These are phyloP conservation scores for Tilletia indica DNA, from an alignment of 1,284 basidiomycete species.

Conservation along the genomic window DNA sequence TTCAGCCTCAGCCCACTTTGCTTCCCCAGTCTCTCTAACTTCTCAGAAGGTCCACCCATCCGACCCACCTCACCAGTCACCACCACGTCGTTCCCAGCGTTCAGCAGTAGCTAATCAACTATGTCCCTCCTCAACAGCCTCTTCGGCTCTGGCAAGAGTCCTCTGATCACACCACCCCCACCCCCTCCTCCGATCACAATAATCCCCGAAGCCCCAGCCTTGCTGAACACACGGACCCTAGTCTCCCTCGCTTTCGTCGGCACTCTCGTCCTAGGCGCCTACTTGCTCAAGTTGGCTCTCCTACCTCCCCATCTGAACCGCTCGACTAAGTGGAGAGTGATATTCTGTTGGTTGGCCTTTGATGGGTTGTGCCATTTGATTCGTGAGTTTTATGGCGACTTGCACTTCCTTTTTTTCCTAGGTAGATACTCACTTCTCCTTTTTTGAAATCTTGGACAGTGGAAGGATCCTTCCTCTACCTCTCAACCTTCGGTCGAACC, in stretches of 20 bases:
- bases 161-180: neutral
- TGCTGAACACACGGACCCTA: conserved; percentile 33
- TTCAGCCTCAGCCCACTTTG: too few species aligned
- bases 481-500: conserved; percentile 33
- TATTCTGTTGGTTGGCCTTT: conserved; percentile 50
- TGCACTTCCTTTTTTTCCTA: neutral
- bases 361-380: conserved; percentile 45
- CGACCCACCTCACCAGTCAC: too few species aligned
- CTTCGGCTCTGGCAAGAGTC: neutral
- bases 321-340: conserved; percentile 26
- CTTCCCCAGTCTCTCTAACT: too few species aligned
- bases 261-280: conserved; percentile 26
- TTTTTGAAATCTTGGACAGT: conserved; percentile 21
- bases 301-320: conserved; percentile 8
- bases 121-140: neutral
- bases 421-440: neutral
- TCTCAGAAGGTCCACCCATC: too few species aligned
- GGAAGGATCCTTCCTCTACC: conserved; percentile 48
- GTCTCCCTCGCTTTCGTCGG: conserved; percentile 38
- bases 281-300: conserved; percentile 23
- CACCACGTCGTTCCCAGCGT: too few species aligned
- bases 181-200: neutral
- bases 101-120: neutral
- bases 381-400: conserved; percentile 14
- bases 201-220: conserved; percentile 15